These are phyloP conservation scores for Ustilago trichophora DNA, from an alignment of 1,284 basidiomycete species.

Conservation along the genomic window DNA sequence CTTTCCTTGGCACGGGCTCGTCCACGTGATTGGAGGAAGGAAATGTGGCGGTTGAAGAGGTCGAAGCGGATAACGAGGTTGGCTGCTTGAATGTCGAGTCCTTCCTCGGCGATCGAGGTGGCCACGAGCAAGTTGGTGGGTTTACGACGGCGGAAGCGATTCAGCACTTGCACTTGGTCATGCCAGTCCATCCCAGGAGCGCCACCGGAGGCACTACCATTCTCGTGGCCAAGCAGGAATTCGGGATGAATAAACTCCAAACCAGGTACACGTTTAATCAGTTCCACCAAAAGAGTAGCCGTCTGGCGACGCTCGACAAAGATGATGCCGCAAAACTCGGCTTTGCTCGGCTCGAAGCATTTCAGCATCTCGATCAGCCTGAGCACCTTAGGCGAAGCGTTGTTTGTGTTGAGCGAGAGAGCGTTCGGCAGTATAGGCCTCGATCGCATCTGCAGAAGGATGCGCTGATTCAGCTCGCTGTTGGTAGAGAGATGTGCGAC, in stretches of 20 bases:
- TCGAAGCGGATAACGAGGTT: constrained; percentile 58
- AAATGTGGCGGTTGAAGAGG: constrained; percentile 48
- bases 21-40: constrained; percentile 51
- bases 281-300: constrained; percentile 44
- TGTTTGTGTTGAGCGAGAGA: constrained; percentile 12
- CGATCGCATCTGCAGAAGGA: constrained; percentile 20
- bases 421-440: constrained; percentile 16
- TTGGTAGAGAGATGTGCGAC: constrained; percentile 24
- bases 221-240: constrained; percentile 46
- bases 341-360: constrained; percentile 21
- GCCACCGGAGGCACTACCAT: constrained; percentile 11
- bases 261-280: constrained; percentile 34
- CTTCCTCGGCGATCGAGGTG: constrained; percentile 56
- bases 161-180: constrained; percentile 44
- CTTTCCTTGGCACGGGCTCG: constrained; percentile 40
- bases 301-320: constrained; percentile 53
- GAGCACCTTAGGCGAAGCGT: constrained; percentile 43
- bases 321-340: constrained; percentile 52
- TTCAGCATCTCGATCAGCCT: constrained; percentile 42
- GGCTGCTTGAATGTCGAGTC: constrained; percentile 53
- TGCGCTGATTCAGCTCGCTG: constrained; percentile 23
- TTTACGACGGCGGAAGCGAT: constrained; percentile 34
- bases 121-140: constrained; percentile 56
- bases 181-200: constrained; percentile 47
- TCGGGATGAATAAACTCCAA: constrained; percentile 47